Evolutionary conservation across 345 rosid genomes (phyloP).

Genomic region (Conringia planisiliqua): DNA sequence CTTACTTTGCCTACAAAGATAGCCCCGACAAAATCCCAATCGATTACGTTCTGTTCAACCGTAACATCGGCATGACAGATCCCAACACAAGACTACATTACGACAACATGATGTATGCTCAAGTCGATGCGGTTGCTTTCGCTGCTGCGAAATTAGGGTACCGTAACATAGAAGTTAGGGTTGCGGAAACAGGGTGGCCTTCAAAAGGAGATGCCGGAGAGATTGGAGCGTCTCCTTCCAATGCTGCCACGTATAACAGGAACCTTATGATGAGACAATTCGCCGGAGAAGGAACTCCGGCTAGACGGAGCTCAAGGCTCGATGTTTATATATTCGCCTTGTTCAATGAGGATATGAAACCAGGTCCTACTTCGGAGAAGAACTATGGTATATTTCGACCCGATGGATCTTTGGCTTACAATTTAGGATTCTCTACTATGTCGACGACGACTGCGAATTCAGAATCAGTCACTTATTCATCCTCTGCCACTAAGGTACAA

Average conservation of each 20-base stretch:
- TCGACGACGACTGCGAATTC: constrained; percentile 46
- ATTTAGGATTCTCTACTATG: constrained; percentile 69
- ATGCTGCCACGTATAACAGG: constrained; percentile 72
- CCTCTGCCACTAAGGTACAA: constrained; percentile 71
- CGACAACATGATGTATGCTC: constrained; percentile 96
- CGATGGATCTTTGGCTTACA: constrained; percentile 79
- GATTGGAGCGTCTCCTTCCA: constrained; percentile 58
- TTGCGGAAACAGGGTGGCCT: constrained; percentile 98
- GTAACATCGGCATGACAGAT: constrained; percentile 77
- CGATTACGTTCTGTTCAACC: constrained; percentile 80
- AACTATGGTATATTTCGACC: constrained; percentile 92
- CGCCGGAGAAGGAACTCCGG: constrained; percentile 81
- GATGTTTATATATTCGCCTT: constrained; percentile 84
- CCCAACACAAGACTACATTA: constrained; percentile 70
- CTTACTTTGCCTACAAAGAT: constrained; percentile 90
- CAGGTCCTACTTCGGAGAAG: constrained; percentile 87
- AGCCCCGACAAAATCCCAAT: constrained; percentile 51
- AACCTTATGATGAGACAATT: constrained; percentile 75
- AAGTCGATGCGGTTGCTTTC: constrained; percentile 70
- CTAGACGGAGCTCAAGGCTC: constrained; percentile 54
- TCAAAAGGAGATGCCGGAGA: constrained; percentile 81
- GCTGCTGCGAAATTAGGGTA: constrained; percentile 76
- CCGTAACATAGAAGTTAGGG: constrained; percentile 66
- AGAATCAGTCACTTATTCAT: constrained; percentile 53
- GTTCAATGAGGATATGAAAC: constrained; percentile 89